Conservation (phyloP, 164 flowering plant genomes). For the Echeveria elegans region DNA sequence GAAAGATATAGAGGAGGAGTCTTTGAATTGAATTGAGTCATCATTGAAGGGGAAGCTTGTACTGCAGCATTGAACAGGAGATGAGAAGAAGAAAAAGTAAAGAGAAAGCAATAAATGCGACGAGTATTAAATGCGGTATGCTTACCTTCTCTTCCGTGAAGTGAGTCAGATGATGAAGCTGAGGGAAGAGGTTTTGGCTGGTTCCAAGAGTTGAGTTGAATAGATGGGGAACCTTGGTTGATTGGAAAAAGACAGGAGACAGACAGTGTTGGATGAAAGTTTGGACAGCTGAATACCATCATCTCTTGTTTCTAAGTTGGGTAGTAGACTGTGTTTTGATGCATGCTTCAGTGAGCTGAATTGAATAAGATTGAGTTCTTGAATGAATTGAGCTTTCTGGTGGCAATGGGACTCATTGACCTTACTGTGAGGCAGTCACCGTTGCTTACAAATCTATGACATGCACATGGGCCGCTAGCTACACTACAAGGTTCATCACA, state of each 20-base stretch:
- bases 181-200: not conserved
- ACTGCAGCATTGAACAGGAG: constrained; percentile 2
- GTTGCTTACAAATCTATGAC: not conserved
- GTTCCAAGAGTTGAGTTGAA: not conserved
- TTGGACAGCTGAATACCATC: not conserved
- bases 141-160: not conserved
- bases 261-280: not conserved
- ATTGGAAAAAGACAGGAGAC: not conserved
- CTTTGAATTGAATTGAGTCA: constrained; percentile 1
- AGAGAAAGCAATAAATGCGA: not conserved
- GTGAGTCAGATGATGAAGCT: not conserved
- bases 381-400: not conserved
- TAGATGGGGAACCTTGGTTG: not conserved
- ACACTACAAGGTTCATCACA: too few relatives aligned
- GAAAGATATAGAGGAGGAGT: not conserved
- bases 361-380: not conserved
- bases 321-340: not conserved
- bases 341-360: constrained; percentile 2
- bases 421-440: not conserved
- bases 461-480: not conserved
- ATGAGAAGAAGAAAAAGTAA: not conserved
- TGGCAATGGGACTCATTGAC: not conserved
- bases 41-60: not conserved
- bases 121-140: not conserved
- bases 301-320: constrained; percentile 1